Base-by-base conservation (phyloP, 805 yeast genomes). In the Yarrowia sp. region DNA sequence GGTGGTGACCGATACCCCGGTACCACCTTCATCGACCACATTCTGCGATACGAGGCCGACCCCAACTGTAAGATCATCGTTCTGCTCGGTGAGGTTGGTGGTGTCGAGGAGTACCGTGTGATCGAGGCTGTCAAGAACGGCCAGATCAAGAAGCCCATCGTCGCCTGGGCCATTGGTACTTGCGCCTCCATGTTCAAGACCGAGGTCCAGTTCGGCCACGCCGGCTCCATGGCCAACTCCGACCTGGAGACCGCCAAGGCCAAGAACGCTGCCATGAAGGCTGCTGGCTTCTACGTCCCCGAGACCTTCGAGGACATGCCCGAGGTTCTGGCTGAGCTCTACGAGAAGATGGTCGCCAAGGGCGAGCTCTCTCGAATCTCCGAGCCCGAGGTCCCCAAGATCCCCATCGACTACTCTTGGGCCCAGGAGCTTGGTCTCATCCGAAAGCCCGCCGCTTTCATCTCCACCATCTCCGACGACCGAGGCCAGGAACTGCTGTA, bases 231-330 rank as follows among this genome's bases (percentile, higher is more conserved):
- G 76, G 85, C 86, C 70, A 82, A 86, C 75, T 84, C 86, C 67
- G 85, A 85, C 74, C 79, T 81, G 73, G 88, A 86, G 77, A 86
- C 86, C 65, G 88, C 88, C 65, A 77, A 75, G 69, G 78, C 85
- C 71, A 84, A 84, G 80, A 84, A 84, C 71, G 81, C 82, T 66
- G 86, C 88, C 68, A 90, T 93, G 77, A 87, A 89, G 76, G 87
- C 86, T 68, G 98, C 98, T 21, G 99, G 99, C 1, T 90, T 93
- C 76, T 84, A 86, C 69, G 94, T 90, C 62, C 97, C 96, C 68
- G 89, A 87, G 65, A 90, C 87, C 72, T 84, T 77, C 65, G 80
- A 77, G 70, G 80, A 78, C 64, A 65, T 77, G 70, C 80, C 80
- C 35, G 77, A 72, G 65, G 68, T 64, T 16, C 70, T 77, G 22